Evolutionary conservation across 1,284 basidiomycete species (phyloP), one percentile per base, ranked within the genome.

Genomic region (Moesziomyces sp.): DNA sequence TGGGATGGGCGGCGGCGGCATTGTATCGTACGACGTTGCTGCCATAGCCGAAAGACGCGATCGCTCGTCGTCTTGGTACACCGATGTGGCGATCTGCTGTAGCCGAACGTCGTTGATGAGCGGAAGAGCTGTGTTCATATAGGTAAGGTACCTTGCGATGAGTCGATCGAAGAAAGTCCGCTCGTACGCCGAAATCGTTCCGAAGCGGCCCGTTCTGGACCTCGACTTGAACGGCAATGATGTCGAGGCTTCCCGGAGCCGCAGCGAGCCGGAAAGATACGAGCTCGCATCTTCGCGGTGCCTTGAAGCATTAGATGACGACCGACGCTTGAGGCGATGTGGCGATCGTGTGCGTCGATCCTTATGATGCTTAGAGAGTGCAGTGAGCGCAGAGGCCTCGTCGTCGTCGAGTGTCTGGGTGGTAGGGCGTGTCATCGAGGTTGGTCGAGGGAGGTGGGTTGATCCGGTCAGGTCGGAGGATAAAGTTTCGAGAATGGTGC

Each of bases 91-190:
- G 51, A 65, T 52, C 55, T 74, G 61, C 24, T 56, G 49, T 58
- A 74, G 51, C 13, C 62, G 46, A 0, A 62, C 47, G 14, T 71
- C 63, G 51, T 71, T 67, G 53, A 75, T 48, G 35, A 64, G 59
- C 2, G 73, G 67, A 24, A 71, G 58, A 3, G 68, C 50, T 3
- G 63, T 58, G 34, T 75, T 75, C 73, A 75, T 75, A 38, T 71
- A 75, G 30, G 59, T 61, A 3, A 75, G 53, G 52, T 75, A 75
- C 5, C 68, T 30, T 1, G 64, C 59, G 19, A 71, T 58, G 42
- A 75, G 67, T 9, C 63, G 56, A 34, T 70, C 73, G 40, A 71
- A 64, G 38, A 75, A 67, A 2, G 56, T 44, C 26, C 66, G 58
- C 18, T 70, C 66, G 52, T 74, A 74, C 1, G 52, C 53, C 21